phyloP scores from a whole-genome alignment of 2,329 filamentous ascomycete species.

The Cephalotrichum gorgonifer region DNA sequence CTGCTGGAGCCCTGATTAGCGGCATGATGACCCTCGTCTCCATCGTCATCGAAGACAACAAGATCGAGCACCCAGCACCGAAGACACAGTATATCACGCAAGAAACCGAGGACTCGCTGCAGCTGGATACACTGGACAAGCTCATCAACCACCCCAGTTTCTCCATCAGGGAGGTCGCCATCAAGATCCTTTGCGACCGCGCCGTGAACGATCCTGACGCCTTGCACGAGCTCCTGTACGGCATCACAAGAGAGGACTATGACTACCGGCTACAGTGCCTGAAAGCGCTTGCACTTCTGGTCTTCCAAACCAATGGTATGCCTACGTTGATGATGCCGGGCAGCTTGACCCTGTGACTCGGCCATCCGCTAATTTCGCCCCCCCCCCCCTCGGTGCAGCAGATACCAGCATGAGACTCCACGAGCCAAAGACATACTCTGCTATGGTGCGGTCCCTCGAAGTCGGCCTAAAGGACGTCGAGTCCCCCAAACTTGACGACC shows the following conservation, averaged over 20 bases:
- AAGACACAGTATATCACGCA: constrained; percentile 66
- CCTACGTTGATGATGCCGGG: neutral
- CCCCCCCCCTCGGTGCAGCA: constrained; percentile 4
- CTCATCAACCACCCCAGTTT: constrained; percentile 62
- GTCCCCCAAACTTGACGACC: constrained; percentile 41
- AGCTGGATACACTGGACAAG: constrained; percentile 54
- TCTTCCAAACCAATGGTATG: constrained; percentile 26
- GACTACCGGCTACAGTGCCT: constrained; percentile 47
- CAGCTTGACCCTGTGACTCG: neutral
- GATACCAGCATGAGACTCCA: constrained; percentile 37
- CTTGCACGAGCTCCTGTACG: constrained; percentile 41
- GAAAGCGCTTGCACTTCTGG: constrained; percentile 44
- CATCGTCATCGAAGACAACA: constrained; percentile 51
- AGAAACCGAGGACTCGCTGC: constrained; percentile 62
- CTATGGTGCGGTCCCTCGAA: constrained; percentile 51
- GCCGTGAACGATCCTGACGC: constrained; percentile 47
- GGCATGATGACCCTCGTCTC: constrained; percentile 48
- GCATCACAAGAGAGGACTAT: constrained; percentile 48
- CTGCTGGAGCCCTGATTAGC: constrained; percentile 47
- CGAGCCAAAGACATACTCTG: constrained; percentile 38
- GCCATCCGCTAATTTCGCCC: neutral
- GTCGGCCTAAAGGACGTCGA: constrained; percentile 39
- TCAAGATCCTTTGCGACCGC: constrained; percentile 45
- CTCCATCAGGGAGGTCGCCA: constrained; percentile 59
- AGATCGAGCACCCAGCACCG: constrained; percentile 53